These are phyloP conservation scores for Chlamydomonas urium DNA, from an alignment of 139 green algal species.

Conservation along the genomic window DNA sequence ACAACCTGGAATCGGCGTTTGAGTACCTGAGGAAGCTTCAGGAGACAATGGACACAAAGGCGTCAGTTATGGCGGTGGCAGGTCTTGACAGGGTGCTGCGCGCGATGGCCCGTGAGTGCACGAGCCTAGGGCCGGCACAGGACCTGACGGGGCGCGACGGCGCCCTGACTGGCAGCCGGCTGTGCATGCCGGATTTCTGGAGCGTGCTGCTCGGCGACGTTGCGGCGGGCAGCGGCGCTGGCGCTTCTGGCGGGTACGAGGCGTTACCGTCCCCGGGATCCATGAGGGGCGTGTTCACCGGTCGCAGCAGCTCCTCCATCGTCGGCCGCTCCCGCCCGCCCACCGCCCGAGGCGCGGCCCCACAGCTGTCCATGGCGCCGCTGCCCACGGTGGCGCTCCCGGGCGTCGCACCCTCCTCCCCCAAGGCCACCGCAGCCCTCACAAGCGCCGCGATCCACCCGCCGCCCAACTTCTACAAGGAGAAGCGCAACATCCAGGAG, in stretches of 20 bases:
- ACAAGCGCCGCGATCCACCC: conserved; percentile 7
- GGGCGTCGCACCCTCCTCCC: not conserved
- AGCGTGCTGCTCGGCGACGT: conserved; percentile 1
- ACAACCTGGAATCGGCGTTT: conserved; percentile 27
- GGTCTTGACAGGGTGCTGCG: conserved; percentile 20
- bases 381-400: not conserved
- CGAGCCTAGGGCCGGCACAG: not conserved
- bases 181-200: not conserved
- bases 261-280: not conserved
- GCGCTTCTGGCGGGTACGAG: not conserved
- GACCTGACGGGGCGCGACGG: not conserved
- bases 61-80: conserved; percentile 5
- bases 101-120: conserved; percentile 3
- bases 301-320: no score
- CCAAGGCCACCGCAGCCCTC: no score
- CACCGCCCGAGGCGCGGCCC: no score
- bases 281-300: not conserved
- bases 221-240: no score
- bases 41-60: conserved; percentile 32
- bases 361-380: no score
- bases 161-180: conserved; percentile 2
- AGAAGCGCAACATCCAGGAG: conserved; percentile 12
- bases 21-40: conserved; percentile 28
- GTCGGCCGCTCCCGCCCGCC: not conserved
- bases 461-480: conserved; percentile 13